phyloP scores from a whole-genome alignment of 2,329 filamentous ascomycete species.

The Fusarium pseudoanthophilum region DNA sequence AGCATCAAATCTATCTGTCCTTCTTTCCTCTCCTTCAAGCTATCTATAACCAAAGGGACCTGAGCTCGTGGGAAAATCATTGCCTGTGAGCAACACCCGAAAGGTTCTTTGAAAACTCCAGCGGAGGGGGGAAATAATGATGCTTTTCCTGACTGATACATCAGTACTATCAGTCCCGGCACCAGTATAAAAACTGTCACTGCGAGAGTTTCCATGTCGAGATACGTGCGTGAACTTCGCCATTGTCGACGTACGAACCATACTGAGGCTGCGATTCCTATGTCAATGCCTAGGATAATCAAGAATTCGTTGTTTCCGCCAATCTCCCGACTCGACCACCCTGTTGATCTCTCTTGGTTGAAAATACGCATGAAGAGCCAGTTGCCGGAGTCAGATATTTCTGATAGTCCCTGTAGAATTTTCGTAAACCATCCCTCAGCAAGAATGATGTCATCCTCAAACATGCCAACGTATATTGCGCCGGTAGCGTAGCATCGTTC shows the following conservation, averaged over 20 bases:
- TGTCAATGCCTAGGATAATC: conserved; percentile 5
- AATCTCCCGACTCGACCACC: conserved; percentile 14
- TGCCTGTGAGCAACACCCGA: conserved; percentile 24
- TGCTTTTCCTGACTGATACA: conserved; percentile 24
- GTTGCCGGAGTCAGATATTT: not conserved
- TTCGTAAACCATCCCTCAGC: conserved; percentile 12
- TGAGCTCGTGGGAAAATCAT: conserved; percentile 10
- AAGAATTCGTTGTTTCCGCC: conserved; percentile 12
- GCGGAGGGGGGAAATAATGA: conserved; percentile 2
- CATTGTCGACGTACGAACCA: conserved; percentile 1
- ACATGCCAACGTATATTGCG: conserved; percentile 11
- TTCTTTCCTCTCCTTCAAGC: not conserved
- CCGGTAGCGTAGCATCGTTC: conserved; percentile 11
- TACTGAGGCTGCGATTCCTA: not conserved
- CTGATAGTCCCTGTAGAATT: not conserved
- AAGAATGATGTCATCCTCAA: conserved; percentile 20
- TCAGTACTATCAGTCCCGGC: conserved; percentile 8
- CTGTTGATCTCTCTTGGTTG: conserved; percentile 19
- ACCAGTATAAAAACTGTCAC: conserved; percentile 6
- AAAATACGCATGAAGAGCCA: conserved; percentile 27
- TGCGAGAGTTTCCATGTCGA: not conserved
- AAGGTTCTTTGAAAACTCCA: conserved; percentile 20
- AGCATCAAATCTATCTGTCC: conserved; percentile 26
- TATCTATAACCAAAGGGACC: not conserved
- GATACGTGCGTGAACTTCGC: not conserved